Conservation (phyloP, 2,329 filamentous ascomycete species). For the Emericellopsis atlantica region DNA sequence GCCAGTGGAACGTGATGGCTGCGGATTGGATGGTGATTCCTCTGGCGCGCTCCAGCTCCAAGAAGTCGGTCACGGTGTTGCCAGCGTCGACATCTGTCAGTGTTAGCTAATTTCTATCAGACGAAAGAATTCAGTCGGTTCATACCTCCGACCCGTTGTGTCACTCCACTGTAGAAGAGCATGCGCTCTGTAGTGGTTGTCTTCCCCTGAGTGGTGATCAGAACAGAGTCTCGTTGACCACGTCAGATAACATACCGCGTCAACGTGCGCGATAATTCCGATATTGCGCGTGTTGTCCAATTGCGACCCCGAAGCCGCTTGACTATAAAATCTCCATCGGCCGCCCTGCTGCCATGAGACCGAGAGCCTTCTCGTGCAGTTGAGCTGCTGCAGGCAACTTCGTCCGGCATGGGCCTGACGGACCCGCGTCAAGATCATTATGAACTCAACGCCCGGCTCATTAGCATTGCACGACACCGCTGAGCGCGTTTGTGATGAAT, state of each 20-base stretch:
- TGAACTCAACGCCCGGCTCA: conserved; percentile 1
- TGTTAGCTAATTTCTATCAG: no score
- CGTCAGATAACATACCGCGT: conserved; percentile 48
- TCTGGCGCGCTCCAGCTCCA: conserved; percentile 80
- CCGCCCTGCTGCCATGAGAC: neutral
- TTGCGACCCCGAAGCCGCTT: conserved; percentile 6
- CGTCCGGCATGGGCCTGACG: conserved; percentile 8
- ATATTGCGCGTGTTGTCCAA: conserved; percentile 69
- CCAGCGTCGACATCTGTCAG: conserved; percentile 77
- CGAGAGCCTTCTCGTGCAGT: neutral
- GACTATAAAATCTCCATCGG: conserved; percentile 6
- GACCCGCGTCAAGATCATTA: conserved; percentile 11
- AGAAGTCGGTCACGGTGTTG: conserved; percentile 92
- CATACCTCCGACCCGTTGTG: conserved; percentile 65
- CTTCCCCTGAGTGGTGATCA: conserved; percentile 49
- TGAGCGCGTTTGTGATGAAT: neutral
- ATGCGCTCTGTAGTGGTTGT: conserved; percentile 98
- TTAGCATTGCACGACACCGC: neutral
- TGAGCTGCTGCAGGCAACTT: conserved; percentile 3
- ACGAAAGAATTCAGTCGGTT: no score
- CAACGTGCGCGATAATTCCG: conserved; percentile 96
- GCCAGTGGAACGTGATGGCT: conserved; percentile 92
- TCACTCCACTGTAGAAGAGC: conserved; percentile 92
- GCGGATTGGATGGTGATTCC: conserved; percentile 98
- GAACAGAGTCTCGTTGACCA: neutral